Percentiles rank a stretch among this genome's conserved stretches.
phyloP scores from a whole-genome alignment of 2,329 filamentous ascomycete species.

The Cladophialophora psammophila region DNA sequence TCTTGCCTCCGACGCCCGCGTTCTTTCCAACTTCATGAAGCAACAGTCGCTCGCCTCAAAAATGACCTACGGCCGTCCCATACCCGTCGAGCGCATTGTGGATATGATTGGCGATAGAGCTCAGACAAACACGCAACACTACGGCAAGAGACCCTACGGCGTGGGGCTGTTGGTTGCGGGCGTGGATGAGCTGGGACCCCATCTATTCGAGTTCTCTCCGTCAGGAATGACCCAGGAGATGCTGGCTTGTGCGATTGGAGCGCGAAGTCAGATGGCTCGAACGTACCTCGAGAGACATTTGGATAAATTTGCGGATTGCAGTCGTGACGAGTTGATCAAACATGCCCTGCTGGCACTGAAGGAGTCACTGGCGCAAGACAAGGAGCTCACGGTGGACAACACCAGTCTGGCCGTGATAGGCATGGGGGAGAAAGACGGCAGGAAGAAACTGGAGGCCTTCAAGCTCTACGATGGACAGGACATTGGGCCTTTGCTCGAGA shows the following conservation, averaged over 20 bases:
- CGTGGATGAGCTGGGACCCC: constrained; percentile 90
- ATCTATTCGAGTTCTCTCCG: constrained; percentile 98
- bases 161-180: constrained; percentile 92
- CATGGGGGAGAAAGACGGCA: constrained; percentile 55
- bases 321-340: constrained; percentile 83
- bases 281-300: constrained; percentile 95
- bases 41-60: constrained; percentile 96
- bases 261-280: constrained; percentile 94
- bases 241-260: constrained; percentile 93
- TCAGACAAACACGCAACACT: constrained; percentile 97
- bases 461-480: constrained; percentile 90
- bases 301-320: constrained; percentile 78
- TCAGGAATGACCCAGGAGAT: constrained; percentile 97
- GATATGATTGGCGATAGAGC: constrained; percentile 93
- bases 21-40: constrained; percentile 99
- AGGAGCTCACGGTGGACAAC: constrained; percentile 96
- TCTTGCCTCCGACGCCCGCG: constrained; percentile 95
- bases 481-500: constrained; percentile 84
- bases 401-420: constrained; percentile 90
- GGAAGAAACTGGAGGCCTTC: constrained; percentile 76
- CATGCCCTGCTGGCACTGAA: constrained; percentile 92
- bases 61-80: constrained; percentile 92
- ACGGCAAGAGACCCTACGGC: constrained; percentile 94
- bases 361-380: constrained; percentile 95
- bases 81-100: constrained; percentile 88